Evolutionary conservation across 345 rosid genomes (phyloP).

Genomic region (Linum lewisii): DNA sequence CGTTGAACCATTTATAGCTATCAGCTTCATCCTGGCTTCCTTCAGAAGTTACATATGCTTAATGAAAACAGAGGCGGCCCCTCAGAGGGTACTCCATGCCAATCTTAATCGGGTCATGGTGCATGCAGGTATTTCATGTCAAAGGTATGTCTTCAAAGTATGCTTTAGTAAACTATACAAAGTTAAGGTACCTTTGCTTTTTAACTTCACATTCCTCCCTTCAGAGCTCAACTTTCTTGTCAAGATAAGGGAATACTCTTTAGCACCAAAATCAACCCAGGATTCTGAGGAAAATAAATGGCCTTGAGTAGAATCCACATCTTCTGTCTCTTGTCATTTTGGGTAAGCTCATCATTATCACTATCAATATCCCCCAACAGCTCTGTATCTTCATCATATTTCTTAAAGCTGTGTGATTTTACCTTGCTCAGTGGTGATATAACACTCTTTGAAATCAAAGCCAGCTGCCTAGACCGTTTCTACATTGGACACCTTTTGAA

Average conservation of each 20-base stretch:
- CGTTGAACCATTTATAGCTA: slow-evolving; percentile 46
- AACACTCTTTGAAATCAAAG: slow-evolving; percentile 66
- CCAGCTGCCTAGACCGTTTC: slow-evolving; percentile 63
- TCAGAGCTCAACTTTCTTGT: slow-evolving; percentile 36
- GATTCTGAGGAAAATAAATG: slow-evolving; percentile 33
- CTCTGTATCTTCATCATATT: slow-evolving; percentile 56
- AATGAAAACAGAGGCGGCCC: slow-evolving; percentile 68
- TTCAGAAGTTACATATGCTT: slow-evolving; percentile 32
- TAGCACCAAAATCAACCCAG: slow-evolving; percentile 64
- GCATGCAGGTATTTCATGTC: slow-evolving; percentile 13
- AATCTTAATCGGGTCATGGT: slow-evolving; percentile 50
- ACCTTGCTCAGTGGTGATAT: slow-evolving; percentile 49
- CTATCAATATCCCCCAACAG: slow-evolving; percentile 64
- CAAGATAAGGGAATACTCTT: slow-evolving; percentile 57
- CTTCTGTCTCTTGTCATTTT: slow-evolving; percentile 34
- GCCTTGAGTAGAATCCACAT: slow-evolving; percentile 19
- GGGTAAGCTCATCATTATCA: slow-evolving; percentile 60
- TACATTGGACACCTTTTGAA: slow-evolving; percentile 31
- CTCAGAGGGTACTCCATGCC: slow-evolving; percentile 89
- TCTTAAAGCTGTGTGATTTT: slow-evolving; percentile 65
- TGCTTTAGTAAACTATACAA: slow-evolving; percentile 4
- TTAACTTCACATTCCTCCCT: slow-evolving; percentile 41
- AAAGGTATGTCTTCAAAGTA: slow-evolving; percentile 11
- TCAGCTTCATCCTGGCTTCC: slow-evolving; percentile 24
- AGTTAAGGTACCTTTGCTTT: slow-evolving; percentile 56